These are phyloP conservation scores for Globisporangium radiosum DNA, from an alignment of 352 stramenopile genomes.

Conservation along the genomic window DNA sequence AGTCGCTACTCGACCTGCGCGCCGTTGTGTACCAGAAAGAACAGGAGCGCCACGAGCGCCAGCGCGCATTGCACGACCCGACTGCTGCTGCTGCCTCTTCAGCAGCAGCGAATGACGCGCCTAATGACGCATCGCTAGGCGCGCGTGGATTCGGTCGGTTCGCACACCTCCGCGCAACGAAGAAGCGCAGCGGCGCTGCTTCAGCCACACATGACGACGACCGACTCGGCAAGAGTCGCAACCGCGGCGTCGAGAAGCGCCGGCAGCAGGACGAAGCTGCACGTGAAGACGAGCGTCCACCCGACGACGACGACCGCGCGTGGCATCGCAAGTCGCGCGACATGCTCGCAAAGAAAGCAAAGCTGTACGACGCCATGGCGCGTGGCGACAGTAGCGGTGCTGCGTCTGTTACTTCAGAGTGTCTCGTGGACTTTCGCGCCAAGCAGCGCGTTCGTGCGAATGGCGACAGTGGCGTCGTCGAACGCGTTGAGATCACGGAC, in stretches of 20 bases:
- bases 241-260: conserved; percentile 55
- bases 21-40: conserved; percentile 81
- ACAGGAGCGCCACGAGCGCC: conserved; percentile 57
- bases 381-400: conserved; percentile 10
- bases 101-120: conserved; percentile 8
- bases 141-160: conserved; percentile 30
- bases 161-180: conserved; percentile 33
- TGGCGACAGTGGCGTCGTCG: background rate
- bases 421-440: conserved; percentile 61
- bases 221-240: conserved; percentile 19
- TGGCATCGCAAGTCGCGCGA: conserved; percentile 47
- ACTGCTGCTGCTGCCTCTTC: too few species aligned
- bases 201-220: conserved; percentile 15
- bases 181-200: conserved; percentile 14
- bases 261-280: conserved; percentile 41
- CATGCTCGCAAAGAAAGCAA: conserved; percentile 64
- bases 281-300: conserved; percentile 25
- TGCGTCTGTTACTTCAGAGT: conserved; percentile 28
- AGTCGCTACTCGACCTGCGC: conserved; percentile 80
- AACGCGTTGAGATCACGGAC: conserved; percentile 37
- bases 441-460: conserved; percentile 24
- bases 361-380: conserved; percentile 71
- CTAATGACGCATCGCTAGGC: conserved; percentile 4
- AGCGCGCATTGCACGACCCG: conserved; percentile 28
- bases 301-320: conserved; percentile 57